Base-by-base conservation (phyloP, 2,329 filamentous ascomycete species). In the Hirsutella thompsonii region DNA sequence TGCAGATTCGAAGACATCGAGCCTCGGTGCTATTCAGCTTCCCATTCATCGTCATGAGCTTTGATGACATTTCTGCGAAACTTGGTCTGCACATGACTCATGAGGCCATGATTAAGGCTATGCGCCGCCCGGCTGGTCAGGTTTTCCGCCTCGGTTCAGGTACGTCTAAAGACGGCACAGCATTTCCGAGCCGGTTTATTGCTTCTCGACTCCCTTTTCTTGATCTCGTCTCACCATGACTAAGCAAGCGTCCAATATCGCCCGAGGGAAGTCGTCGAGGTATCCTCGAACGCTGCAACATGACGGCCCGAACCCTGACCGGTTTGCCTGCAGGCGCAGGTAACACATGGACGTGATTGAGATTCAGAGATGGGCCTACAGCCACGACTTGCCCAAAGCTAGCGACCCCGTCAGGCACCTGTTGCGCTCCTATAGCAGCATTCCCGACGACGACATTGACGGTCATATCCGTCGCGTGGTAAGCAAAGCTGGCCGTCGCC, bases 361-460 rank as follows among this genome's bases (percentile, higher is more conserved):
- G 42, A 34, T 52, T 18, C 56, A 56, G 44, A 50, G 49, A 41
- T 64, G 61, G 61, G 55, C 55, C 40, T 64, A 60, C 37, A 47
- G 61, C 20, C 52, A 58, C 21, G 56, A 57, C 14, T 53, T 61
- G 29, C 64, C 64, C 9, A 46, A 56, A 32, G 58, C 62, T 38
- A 59, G 62, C 40, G 56, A 53, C 20, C 55, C 60, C 13, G 53
- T 60, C 26, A 56, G 55, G 40, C 52, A 58, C 23, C 51, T 67
- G 29, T 58, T 67, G 26, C 48, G 59, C 35, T 48, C 52, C 1
- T 67, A 67, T 47, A 64, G 63, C 49, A 51, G 54, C 39, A 59
- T 67, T 18, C 53, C 61, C 3, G 46, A 49, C 9, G 46, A 48
- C 8, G 54, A 64, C 9, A 44, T 67, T 8, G 57, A 65, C 37